Conservation (phyloP, 1,284 basidiomycete genomes). For the Moesziomyces antarcticus region DNA sequence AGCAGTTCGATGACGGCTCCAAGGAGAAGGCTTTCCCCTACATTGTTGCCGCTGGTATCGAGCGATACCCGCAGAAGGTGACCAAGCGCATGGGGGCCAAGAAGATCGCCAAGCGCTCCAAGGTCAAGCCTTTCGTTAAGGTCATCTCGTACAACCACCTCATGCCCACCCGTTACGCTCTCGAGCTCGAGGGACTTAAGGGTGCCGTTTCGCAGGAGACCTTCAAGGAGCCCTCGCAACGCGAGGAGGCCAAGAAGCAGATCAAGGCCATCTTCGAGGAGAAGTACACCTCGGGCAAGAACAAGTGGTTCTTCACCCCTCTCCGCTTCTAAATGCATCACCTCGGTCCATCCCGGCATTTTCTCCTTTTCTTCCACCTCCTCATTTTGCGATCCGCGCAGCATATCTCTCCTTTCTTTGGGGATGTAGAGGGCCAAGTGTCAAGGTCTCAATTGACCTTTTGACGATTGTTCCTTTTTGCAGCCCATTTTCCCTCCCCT, state of each 20-base stretch:
- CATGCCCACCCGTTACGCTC: constrained; percentile 68
- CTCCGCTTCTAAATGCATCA: constrained; percentile 62
- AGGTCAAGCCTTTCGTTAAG: constrained; percentile 68
- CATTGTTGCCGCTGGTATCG: constrained; percentile 66
- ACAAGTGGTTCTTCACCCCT: constrained; percentile 68
- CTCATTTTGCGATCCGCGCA: constrained; percentile 1
- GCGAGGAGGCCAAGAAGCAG: constrained; percentile 67
- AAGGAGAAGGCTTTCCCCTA: constrained; percentile 67
- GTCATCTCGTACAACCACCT: constrained; percentile 68
- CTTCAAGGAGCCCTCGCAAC: constrained; percentile 67
- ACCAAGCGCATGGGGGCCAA: constrained; percentile 67
- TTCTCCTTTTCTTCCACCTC: constrained; percentile 10
- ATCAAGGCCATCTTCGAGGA: constrained; percentile 68
- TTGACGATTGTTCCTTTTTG: neutral
- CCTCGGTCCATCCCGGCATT: neutral
- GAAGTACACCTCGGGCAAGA: constrained; percentile 67
- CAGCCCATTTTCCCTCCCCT: neutral
- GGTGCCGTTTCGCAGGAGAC: constrained; percentile 64
- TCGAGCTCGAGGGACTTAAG: constrained; percentile 68
- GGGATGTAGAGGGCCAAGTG: neutral
- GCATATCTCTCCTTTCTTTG: constrained; percentile 8
- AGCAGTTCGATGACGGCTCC: constrained; percentile 68
- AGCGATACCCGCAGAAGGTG: constrained; percentile 68
- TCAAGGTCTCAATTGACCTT: neutral
- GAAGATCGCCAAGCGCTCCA: constrained; percentile 67